These are phyloP conservation scores for Amylocystis lapponica DNA, from an alignment of 768 basidiomycete species.

Conservation along the genomic window DNA sequence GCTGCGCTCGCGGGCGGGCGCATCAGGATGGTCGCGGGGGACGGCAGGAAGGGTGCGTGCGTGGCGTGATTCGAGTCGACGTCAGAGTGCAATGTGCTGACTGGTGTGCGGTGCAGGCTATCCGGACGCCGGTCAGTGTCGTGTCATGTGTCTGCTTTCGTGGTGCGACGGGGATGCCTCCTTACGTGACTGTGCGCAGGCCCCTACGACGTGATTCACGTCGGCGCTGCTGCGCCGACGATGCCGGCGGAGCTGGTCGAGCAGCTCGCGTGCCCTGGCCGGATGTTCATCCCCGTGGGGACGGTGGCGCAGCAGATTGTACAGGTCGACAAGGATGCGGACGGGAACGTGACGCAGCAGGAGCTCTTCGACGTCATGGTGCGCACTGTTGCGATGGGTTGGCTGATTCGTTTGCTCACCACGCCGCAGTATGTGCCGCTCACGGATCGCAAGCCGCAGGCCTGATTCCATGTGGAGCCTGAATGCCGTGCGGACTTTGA, in stretches of 20 bases:
- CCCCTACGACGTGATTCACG: slow-evolving; percentile 69
- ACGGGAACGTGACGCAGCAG: slow-evolving; percentile 59
- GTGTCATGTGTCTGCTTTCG: no score
- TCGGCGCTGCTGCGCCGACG: slow-evolving; percentile 83
- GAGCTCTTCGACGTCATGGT: slow-evolving; percentile 81
- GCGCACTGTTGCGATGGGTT: no score
- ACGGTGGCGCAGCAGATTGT: slow-evolving; percentile 36
- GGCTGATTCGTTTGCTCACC: no score
- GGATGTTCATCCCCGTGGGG: slow-evolving; percentile 94
- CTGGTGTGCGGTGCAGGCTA: no score
- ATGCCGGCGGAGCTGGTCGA: slow-evolving; percentile 69
- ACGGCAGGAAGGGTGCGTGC: slow-evolving; percentile 70
- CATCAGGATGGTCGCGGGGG: slow-evolving; percentile 66
- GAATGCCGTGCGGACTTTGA: no score
- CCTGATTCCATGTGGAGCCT: no score
- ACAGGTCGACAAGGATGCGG: slow-evolving; percentile 71
- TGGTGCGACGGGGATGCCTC: no score
- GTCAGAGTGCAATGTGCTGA: no score
- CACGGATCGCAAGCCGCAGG: no score
- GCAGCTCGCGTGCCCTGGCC: slow-evolving; percentile 69
- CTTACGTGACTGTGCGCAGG: no score
- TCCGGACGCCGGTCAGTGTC: neutral
- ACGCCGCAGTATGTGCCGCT: no score
- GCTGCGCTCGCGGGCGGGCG: slow-evolving; percentile 43
- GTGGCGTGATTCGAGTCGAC: no score